Base-by-base conservation (phyloP, 306 rosid genomes). In the Sicyos baderoa region DNA sequence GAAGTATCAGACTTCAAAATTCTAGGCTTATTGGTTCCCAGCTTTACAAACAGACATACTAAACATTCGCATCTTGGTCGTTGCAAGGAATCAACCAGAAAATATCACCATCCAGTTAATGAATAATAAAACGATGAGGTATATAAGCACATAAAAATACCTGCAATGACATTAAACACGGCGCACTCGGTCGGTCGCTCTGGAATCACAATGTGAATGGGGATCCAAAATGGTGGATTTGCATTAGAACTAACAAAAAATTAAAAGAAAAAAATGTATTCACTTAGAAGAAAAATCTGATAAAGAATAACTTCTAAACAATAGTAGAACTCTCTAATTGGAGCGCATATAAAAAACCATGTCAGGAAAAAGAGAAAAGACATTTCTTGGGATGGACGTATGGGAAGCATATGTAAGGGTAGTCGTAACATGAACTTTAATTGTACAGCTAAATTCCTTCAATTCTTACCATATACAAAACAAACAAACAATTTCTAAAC, bases 151-250 rank as follows among this genome's bases (percentile, higher is more conserved):
- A 59, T 63, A 14, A 57, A 60, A 23, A 61, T 92, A 92, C 98
- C 98, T 78, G 96, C 98, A 57, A 78, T 83, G 80, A 89, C 93
- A 78, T 87, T 89, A 79, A 92, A 84, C 62, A 83, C 91, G 47
- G 88, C 89, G 76, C 88, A 86, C 82, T 92, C 98, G 29, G 98
- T 92, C 5, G 98, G 96, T 71, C 98, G 84, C 86, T 92, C 98
- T 23, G 98, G 98, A 77, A 86, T 86, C 79, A 92, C 93, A 68
- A 87, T 83, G 67, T 89, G 93, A 74, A 92, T 81, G 48, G 98
- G 98, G 79, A 87, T 92, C 98, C 98, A 92, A 87, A 92, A 92
- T 72, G 96, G 89, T 57, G 96, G 80, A 70, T 78, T 89, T 51
- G 84, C 82, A 68, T 80, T 86, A 68, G 96, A 89, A 78, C 98